Percentiles rank a stretch among this genome's conserved stretches.
Conservation (phyloP, 2,329 filamentous ascomycete genomes). For the Colletotrichum horii region DNA sequence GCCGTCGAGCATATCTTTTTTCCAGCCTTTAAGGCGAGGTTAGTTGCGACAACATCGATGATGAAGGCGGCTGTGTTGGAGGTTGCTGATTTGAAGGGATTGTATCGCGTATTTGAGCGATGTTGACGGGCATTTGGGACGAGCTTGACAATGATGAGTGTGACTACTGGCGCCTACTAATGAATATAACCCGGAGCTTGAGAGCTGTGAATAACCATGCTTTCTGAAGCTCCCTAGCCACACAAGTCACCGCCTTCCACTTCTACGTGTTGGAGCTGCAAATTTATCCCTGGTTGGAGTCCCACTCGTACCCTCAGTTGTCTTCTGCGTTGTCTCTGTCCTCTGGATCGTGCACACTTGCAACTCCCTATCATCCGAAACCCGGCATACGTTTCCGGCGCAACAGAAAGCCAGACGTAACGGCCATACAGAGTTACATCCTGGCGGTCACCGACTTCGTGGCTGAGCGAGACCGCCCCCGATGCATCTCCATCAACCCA, state of each 20-base stretch:
- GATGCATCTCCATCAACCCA: background rate
- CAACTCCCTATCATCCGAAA: background rate
- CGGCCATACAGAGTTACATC: background rate
- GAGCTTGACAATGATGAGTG: background rate
- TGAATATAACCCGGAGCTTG: background rate
- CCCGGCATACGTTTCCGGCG: too few relatives aligned
- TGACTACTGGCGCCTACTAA: background rate
- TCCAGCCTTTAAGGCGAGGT: constrained; percentile 80
- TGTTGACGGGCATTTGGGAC: constrained; percentile 62
- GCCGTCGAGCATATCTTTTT: constrained; percentile 88
- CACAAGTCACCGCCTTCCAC: background rate
- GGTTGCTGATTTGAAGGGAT: constrained; percentile 86
- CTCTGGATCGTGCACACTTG: background rate
- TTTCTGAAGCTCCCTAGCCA: background rate
- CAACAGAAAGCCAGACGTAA: background rate
- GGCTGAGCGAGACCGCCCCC: background rate
- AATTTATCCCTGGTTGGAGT: background rate
- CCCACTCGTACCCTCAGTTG: background rate
- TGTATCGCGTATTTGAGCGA: constrained; percentile 94
- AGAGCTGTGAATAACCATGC: background rate
- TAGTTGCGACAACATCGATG: constrained; percentile 82
- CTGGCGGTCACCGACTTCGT: background rate
- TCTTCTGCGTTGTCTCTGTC: background rate
- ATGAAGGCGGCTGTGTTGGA: constrained; percentile 80
- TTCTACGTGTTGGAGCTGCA: background rate